Evolutionary conservation across 148 eudicot genomes (phyloP), one percentile per base, ranked within the genome.

Genomic region (Simmondsia chinensis): DNA sequence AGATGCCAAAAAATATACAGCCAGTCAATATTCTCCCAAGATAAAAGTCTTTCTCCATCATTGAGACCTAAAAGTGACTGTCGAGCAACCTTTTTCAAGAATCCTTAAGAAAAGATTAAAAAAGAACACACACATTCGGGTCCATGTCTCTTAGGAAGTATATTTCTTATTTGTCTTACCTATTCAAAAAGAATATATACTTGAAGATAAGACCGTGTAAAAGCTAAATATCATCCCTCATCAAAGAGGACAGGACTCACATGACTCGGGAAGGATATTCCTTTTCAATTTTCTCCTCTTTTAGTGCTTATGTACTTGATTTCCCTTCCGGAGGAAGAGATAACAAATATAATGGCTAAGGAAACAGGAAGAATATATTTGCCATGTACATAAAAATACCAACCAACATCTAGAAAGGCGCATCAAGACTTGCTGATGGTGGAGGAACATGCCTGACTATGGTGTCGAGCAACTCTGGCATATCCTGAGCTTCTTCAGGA

Each of bases 371-470:
- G 10, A 17, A 26, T 12, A 28, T 25, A 10, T 33, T 17, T 5
- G 19, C 31, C 41, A 9, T 34, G 26, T 17, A 34, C 27, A 34
- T 34, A 42, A 12, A 40, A 40, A 31, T 43, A 77, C 82, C 33
- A 56, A 91, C 99, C 99, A 91, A 71, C 99, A 91, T 91, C 64
- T 70, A 70, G 58, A 91, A 85, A 44, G 95, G 94, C 37, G 70
- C 74, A 61, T 79, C 94, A 57, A 85, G 66, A 57, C 46, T 59
- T 36, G 94, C 94, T 50, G 54, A 33, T 51, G 99, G 95, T 15
- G 86, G 67, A 48, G 73, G 70, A 66, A 91, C 99, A 66, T 91
- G 86, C 39, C 70, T 58, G 48, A 85, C 48, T 36, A 91, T 79
- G 29, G 99, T 84, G 68, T 91, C 86, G 65, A 91, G 95, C 82